Conservation (phyloP, 2,329 filamentous ascomycete genomes). For the Cladosporium colombiae region DNA sequence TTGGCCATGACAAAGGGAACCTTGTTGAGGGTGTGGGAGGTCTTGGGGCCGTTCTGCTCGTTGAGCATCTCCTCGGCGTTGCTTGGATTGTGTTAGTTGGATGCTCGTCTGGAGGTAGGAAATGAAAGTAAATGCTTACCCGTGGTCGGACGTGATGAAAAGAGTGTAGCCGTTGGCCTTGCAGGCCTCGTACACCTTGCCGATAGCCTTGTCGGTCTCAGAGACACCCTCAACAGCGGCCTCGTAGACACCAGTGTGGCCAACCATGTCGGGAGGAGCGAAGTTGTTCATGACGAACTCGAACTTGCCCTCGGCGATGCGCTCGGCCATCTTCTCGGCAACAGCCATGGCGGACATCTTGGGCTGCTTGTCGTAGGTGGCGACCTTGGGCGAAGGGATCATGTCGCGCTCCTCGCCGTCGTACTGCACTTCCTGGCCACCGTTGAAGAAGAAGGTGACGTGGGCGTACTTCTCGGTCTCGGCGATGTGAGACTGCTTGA, state of each 20-base stretch:
- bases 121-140: slow-evolving; percentile 54
- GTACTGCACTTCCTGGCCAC: slow-evolving; percentile 95
- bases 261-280: slow-evolving; percentile 98
- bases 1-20: slow-evolving; percentile 99
- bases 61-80: slow-evolving; percentile 99
- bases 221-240: slow-evolving; percentile 82
- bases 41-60: slow-evolving; percentile 93
- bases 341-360: slow-evolving; percentile 95
- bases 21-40: slow-evolving; percentile 95
- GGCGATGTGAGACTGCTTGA: slow-evolving; percentile 93
- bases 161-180: slow-evolving; percentile 90
- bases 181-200: slow-evolving; percentile 87
- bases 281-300: slow-evolving; percentile 99
- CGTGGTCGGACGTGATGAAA: slow-evolving; percentile 95
- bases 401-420: slow-evolving; percentile 88
- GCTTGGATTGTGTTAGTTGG: slow-evolving; percentile 38
- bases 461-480: slow-evolving; percentile 99
- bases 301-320: slow-evolving; percentile 80
- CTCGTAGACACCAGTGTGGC: slow-evolving; percentile 96
- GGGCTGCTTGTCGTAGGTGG: slow-evolving; percentile 92
- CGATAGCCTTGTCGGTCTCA: slow-evolving; percentile 92
- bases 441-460: slow-evolving; percentile 99
- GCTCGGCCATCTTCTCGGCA: slow-evolving; percentile 84
- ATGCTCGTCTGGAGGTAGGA: not conserved
- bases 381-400: slow-evolving; percentile 90